Evolutionary conservation across 2,329 filamentous ascomycete species (phyloP), one percentile per base, ranked within the genome.

Genomic region (Epichloe coenophiala): DNA sequence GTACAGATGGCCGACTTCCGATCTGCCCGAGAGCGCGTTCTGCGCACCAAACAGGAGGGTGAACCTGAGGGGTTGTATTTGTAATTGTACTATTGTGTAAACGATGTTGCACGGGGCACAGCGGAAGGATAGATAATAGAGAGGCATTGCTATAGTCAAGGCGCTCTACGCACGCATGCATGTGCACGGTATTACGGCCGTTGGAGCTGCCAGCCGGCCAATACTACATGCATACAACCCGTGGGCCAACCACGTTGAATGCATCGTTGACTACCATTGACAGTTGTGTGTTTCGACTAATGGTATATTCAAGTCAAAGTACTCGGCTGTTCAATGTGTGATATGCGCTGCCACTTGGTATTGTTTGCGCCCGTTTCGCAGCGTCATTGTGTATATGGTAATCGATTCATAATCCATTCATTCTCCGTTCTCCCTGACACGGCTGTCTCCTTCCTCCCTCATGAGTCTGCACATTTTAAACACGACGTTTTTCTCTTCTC

Each of bases 1-100:
- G 93, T 98, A 52, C 91, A 97, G 70, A 98, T 98, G 93, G 88
- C 90, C 7, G 93, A 98, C 70, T 98, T 98, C 77, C 77, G 93
- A 51, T 78, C 88, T 51, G 93, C 93, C 23, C 80, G 91, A 60
- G 93, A 98, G 72, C 83, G 88, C 58, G 94, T 98, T 55, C 77
- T 98, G 68, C 94, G 95, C 74, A 98, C 94, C 47, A 98, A 98
- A 83, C 93, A 86, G 63, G 93, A 98, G 74, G 91, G 91, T 59
- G 94, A 97, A 72, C 93, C 94, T 0, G 93, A 98, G 73, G 93
- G 93, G 59, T 72, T 98, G 79, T 98, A 98, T 74, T 82, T 98
- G 85, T 98, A 96, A 62, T 43, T 65, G 59, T 61, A 63, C 50
- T 50, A 53, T 53, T 46, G 45, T 53, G 48, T 21, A 33, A 9